Evolutionary conservation across 2,329 filamentous ascomycete genomes (phyloP).

Genomic region (Penicillium sp.): DNA sequence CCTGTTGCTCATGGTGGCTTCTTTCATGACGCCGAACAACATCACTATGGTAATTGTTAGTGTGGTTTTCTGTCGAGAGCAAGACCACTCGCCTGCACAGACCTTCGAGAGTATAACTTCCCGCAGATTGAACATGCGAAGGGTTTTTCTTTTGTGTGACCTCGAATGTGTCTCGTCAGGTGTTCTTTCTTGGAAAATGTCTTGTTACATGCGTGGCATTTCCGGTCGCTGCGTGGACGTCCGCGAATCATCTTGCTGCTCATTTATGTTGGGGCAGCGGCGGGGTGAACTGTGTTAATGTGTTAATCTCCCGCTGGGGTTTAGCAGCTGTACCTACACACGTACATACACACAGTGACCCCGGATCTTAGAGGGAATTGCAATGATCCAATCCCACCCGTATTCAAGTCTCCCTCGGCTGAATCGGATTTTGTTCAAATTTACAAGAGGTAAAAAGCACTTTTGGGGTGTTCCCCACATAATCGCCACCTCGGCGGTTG

Average conservation of each 20-base stretch:
- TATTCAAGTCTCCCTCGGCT: not conserved
- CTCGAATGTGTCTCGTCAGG: slow-evolving; percentile 68
- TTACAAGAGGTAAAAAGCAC: not conserved
- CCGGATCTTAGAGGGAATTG: not conserved
- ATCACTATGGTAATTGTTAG: not conserved
- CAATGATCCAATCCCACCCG: no score
- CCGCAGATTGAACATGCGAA: slow-evolving; percentile 40
- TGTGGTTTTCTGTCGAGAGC: not conserved
- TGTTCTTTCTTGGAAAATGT: slow-evolving; percentile 22
- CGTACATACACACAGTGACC: not conserved
- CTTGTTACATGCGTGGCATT: slow-evolving; percentile 14
- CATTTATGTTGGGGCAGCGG: not conserved
- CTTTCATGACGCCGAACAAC: not conserved
- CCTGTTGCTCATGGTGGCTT: not conserved
- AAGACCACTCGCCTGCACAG: not conserved
- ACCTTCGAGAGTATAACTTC: slow-evolving; percentile 22
- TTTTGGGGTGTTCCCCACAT: not conserved
- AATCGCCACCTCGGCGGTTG: not conserved
- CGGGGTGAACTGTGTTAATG: not conserved
- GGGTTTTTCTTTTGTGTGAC: slow-evolving; percentile 89
- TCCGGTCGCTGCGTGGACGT: slow-evolving; percentile 8
- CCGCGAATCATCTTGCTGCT: slow-evolving; percentile 3
- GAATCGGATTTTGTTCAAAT: not conserved
- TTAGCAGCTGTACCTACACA: no score
- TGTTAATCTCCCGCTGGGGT: not conserved